These are phyloP conservation scores for Lotmaria passim DNA, from an alignment of 208 protist genomes.

Conservation along the genomic window DNA sequence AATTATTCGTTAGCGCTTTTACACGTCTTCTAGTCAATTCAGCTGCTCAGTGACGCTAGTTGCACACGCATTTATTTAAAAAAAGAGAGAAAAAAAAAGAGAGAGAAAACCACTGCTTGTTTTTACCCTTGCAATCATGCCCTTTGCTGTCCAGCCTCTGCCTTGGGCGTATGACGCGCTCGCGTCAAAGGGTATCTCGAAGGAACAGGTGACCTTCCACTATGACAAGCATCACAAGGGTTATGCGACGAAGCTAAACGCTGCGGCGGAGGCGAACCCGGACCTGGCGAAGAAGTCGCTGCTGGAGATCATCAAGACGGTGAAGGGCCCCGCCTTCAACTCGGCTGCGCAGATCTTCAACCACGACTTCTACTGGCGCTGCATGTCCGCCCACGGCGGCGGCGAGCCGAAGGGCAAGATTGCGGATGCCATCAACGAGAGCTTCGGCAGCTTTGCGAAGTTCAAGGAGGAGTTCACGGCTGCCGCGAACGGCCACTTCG, in stretches of 20 bases:
- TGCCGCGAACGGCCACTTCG: conserved; percentile 90
- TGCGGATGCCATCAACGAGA: conserved; percentile 69
- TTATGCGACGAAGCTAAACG: conserved; percentile 93
- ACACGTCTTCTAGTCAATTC: background rate
- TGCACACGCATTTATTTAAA: too few species aligned
- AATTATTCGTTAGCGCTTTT: background rate
- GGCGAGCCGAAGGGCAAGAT: conserved; percentile 70
- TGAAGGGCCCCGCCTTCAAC: conserved; percentile 91
- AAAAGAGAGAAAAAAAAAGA: too few species aligned
- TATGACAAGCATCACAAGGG: conserved; percentile 94
- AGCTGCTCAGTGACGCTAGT: background rate
- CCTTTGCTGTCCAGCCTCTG: conserved; percentile 77
- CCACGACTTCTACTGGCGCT: conserved; percentile 96
- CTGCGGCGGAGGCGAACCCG: conserved; percentile 65
- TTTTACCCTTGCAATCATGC: conserved; percentile 37
- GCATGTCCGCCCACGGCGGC: conserved; percentile 68
- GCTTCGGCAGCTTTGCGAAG: conserved; percentile 86
- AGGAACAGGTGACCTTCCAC: conserved; percentile 91
- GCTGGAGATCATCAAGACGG: conserved; percentile 83
- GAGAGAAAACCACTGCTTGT: too few species aligned
- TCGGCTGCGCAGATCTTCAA: conserved; percentile 94
- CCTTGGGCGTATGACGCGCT: conserved; percentile 82
- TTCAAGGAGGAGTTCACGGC: conserved; percentile 95
- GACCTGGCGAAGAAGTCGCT: conserved; percentile 71
- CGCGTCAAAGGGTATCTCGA: conserved; percentile 82